Base-by-base conservation (phyloP, 1,284 basidiomycete species). In the Porodaedalea pini region DNA sequence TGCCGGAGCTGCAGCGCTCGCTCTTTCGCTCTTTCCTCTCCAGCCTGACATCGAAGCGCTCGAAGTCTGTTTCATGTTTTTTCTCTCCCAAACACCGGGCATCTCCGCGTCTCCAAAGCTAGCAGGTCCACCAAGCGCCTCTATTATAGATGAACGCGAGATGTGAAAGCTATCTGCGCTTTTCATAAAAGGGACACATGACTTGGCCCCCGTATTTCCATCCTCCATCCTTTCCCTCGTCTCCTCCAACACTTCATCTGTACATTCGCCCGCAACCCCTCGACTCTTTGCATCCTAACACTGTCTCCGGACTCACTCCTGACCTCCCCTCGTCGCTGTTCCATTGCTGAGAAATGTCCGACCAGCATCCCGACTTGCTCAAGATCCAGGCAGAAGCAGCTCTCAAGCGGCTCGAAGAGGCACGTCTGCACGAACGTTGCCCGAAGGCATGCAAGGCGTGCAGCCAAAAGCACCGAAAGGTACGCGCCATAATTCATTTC, bases 401-500 rank as follows among this genome's bases (percentile, higher is more conserved):
- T 36, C 29, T 57, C n/a, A 43, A 27, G 25, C 51, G 27, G 19
- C 49, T 60, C 2, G 50, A 51, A 8, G 50, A 47, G 27, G 48
- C 58, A 6, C 58, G 58, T 10, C 44, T 41, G n/a, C 59, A 56
- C 13, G 43, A 57, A 41, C 69, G 70, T 62, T 67, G 69, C 10
- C 68, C 59, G 53, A 62, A 66, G 45, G 69, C 69, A 15, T 70
- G 69, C 59, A 61, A 61, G 0, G 40, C 64, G 45, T 70, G 69
- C 49, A 69, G 66, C 45, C 64, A 32, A 44, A 68, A 65, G 21
- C 69, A 71, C 58, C 70, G 72, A 48, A 71, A 62, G 63, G 69
- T 70, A 25, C 32, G 49, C 13, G 13, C 13, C 48, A 49, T 13
- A 7, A 5, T 50, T 37, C 13, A 40, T 39, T 29, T 49, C 19